These are phyloP conservation scores for Talaromyces liani DNA, from an alignment of 495 filamentous ascomycete species.

Conservation along the genomic window DNA sequence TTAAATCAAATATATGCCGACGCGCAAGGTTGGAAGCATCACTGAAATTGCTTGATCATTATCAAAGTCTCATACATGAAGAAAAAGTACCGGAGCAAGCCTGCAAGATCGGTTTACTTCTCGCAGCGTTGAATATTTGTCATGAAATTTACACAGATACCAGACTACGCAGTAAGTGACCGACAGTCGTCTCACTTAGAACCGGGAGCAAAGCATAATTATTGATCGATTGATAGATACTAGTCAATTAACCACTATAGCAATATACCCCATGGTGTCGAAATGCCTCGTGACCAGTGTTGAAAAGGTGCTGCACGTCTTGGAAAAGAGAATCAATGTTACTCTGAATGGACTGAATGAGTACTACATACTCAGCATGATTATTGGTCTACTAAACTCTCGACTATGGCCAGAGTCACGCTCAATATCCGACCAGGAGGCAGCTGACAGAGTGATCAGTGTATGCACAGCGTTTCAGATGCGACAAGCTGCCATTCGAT, in stretches of 20 bases:
- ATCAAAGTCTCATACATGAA: neutral
- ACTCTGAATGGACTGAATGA: neutral
- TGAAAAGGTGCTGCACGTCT: neutral
- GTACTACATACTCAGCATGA: constrained; percentile 7
- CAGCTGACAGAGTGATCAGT: constrained; percentile 4
- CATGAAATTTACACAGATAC: constrained; percentile 2
- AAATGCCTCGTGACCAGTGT: neutral
- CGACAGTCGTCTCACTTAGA: neutral
- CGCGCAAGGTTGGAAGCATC: constrained; percentile 1
- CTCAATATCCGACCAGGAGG: constrained; percentile 1
- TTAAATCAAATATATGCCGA: constrained; percentile 5
- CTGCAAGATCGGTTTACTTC: neutral
- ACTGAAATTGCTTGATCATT: constrained; percentile 1
- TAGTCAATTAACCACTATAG: neutral
- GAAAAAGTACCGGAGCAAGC: constrained; percentile 6
- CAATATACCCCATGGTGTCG: neutral
- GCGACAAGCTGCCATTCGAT: neutral
- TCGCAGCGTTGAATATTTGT: constrained; percentile 5
- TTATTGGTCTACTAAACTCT: constrained; percentile 1
- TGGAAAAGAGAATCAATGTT: neutral
- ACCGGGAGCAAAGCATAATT: neutral
- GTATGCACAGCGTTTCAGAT: neutral
- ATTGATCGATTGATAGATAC: neutral
- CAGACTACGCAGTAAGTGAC: neutral
- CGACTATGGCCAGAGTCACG: neutral